These are phyloP conservation scores for Aspergillus sp. DNA, from an alignment of 2,329 filamentous ascomycete species.

Conservation along the genomic window DNA sequence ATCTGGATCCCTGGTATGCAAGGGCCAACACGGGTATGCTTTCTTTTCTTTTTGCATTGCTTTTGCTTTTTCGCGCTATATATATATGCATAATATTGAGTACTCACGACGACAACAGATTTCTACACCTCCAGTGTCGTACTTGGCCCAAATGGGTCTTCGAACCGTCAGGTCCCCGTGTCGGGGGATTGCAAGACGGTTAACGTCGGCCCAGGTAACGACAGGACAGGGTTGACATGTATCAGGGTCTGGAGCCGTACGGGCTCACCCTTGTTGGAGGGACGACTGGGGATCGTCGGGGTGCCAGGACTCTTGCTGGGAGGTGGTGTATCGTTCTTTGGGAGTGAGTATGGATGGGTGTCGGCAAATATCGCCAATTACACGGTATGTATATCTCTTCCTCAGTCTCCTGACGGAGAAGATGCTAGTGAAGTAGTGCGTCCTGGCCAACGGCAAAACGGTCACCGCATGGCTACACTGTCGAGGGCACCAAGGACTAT, in stretches of 20 bases:
- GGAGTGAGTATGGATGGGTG: neutral
- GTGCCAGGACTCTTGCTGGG: neutral
- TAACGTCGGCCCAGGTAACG: neutral
- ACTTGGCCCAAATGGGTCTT: neutral
- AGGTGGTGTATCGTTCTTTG: neutral
- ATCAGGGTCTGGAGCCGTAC: neutral
- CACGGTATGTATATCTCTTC: neutral
- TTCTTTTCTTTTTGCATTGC: neutral
- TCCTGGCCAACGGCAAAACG: constrained; percentile 5
- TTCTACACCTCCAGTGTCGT: neutral
- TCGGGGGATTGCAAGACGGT: neutral
- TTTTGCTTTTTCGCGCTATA: too few relatives aligned
- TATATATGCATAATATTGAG: neutral
- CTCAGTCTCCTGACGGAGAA: neutral
- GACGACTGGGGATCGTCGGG: neutral
- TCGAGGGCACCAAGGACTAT: neutral
- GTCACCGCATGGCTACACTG: constrained; percentile 6
- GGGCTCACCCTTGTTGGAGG: neutral
- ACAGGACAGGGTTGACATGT: neutral
- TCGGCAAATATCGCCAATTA: neutral
- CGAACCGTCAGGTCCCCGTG: neutral
- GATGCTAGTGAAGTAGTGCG: neutral
- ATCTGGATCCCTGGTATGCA: neutral
- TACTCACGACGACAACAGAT: neutral
- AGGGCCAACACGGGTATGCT: neutral